phyloP scores from a whole-genome alignment of 1,284 basidiomycete genomes.

The Apiotrichum veenhuisii region DNA sequence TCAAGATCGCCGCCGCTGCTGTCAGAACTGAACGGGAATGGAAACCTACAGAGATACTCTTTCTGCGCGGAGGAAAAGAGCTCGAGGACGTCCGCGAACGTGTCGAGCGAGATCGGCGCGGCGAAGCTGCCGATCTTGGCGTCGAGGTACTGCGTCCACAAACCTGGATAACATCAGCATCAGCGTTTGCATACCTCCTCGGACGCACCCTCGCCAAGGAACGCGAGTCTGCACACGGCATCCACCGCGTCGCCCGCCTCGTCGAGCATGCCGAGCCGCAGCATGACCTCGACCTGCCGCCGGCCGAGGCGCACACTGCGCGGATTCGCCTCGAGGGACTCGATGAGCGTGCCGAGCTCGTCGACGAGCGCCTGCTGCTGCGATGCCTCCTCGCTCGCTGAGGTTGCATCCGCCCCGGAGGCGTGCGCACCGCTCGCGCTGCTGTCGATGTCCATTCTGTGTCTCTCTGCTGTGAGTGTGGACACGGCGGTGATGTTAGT shows the following conservation, averaged over 20 bases:
- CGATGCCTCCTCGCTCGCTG: no score
- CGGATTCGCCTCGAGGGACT: conserved; percentile 25
- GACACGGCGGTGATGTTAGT: background rate
- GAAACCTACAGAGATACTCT: conserved; percentile 72
- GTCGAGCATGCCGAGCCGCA: conserved; percentile 22
- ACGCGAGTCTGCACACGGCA: conserved; percentile 21
- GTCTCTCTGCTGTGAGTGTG: background rate
- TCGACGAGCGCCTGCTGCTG: conserved; percentile 19
- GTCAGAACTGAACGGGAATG: conserved; percentile 6
- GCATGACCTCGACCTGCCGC: conserved; percentile 33
- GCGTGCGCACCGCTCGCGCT: no score
- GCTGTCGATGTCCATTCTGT: conserved; percentile 7
- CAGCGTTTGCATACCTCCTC: no score
- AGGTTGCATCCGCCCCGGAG: background rate
- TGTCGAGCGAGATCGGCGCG: conserved; percentile 44
- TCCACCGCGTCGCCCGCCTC: conserved; percentile 24
- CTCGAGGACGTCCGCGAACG: conserved; percentile 59
- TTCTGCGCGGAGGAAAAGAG: conserved; percentile 65
- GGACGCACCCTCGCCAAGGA: conserved; percentile 37
- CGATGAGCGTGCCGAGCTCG: conserved; percentile 29
- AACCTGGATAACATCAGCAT: no score
- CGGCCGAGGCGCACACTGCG: conserved; percentile 31
- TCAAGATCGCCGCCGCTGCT: conserved; percentile 66
- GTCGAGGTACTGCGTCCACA: conserved; percentile 36
- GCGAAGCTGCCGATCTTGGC: conserved; percentile 12